Evolutionary conservation across 2,329 filamentous ascomycete genomes (phyloP), one percentile per base, ranked within the genome.

Genomic region (Pyrenophora tritici-repentis): DNA sequence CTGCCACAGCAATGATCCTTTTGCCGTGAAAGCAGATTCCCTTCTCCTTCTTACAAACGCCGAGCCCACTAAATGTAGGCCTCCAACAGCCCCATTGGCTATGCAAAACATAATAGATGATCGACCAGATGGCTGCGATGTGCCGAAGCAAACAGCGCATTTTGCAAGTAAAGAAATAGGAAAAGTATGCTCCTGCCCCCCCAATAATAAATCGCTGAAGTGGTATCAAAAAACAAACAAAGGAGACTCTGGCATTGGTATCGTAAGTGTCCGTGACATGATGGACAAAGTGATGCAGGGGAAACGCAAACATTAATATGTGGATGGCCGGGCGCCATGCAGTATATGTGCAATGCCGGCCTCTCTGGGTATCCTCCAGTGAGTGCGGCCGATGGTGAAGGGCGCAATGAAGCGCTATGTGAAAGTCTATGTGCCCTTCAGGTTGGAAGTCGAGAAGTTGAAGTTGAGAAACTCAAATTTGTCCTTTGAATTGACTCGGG

Each of bases 121-220:
- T 44, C 49, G 26, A 33, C 39, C 42, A 50, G 50, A 59, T 53
- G 36, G 33, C 16, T 48, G 20, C 48, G 14, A 42, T 42, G 33
- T 35, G 44, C 39, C 26, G n/a, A 20, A 8, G 34, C 35, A 52
- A 47, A 47, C 26, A 12, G 26, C 10, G 9, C 26, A 29, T 29
- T 29, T 29, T 9, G 26, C 26, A 29, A 12, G 12, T 2, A 29
- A 29, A 29, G 9, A 29, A 12, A 29, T 29, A 29, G 9, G 26
- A 39, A 42, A 22, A 47, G 33, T 16, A 33, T 47, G 44, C 34
- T 42, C 86, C 76, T 47, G 44, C 34, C 45, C 86, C 76, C 91
- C 83, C 14, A 77, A 92, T 77, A 73, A 87, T 75, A 68, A 76
- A 68, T 88, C 57, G 61, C 63, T 62, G 42, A 59, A 62, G 67